Base-by-base conservation (phyloP, 495 filamentous ascomycete genomes). In the Filosporella fistucella region DNA sequence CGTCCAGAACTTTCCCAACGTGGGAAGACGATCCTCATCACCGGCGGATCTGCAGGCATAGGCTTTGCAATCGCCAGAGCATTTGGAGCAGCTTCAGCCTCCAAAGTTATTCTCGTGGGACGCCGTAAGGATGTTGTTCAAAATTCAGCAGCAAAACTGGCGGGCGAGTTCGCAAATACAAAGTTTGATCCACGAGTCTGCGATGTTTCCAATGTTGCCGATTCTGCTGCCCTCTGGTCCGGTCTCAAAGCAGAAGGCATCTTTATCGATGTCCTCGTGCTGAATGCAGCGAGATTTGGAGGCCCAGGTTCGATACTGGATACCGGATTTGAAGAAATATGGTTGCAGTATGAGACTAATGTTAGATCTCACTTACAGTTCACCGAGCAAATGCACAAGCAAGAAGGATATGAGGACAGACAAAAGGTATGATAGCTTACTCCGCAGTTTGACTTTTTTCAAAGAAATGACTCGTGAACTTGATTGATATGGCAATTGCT, bases 11-110 rank as follows among this genome's bases (percentile, higher is more conserved):
- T 68, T 9, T 44, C 35, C 2, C 28, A 36, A 38, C 3, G 10
- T 17, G 67, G 67, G 7, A 70, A 69, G 34, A 56, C 56, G 0
- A 63, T 75, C 30, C 54, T 78, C 45, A 65, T 76, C 35, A 74
- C 62, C 10, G 72, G 74, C 1, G 72, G 68, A 0, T 65, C 61
- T 12, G 66, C 62, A 24, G 72, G 72, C 6, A 63, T 78, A 29
- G 74, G 75, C 6, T 57, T 52, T 5, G 62, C 62, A 1, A 74
- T 64, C 22, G 63, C 66, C 1, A 32, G 66, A 36, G 54, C 69
- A 8, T 75, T 60, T 45, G 70, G 67, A 1, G 62, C 56, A 29
- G 67, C 71, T 10, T 70, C 74, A 26, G 66, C 68, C 11, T 28
- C 29, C 26, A 53, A 47, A 12, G 54, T 74, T 32, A 44, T 63